Base-by-base conservation (phyloP, 495 filamentous ascomycete species). In the Aspergillus biplanus region DNA sequence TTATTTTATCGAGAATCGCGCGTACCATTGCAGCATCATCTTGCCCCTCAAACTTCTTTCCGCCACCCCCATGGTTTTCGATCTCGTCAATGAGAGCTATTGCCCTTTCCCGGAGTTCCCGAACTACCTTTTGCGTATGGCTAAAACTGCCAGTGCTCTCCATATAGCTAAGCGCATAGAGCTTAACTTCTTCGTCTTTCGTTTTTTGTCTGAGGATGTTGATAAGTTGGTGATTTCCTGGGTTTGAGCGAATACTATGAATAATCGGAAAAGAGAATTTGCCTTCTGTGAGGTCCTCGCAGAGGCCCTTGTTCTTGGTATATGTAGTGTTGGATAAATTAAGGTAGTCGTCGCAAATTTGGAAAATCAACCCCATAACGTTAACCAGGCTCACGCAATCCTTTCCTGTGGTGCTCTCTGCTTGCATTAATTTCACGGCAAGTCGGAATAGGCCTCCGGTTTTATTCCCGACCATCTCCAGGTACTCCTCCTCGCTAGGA, bases 191-290 rank as follows among this genome's bases (percentile, higher is more conserved):
- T 21, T 91, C 88, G 67, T 96, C 90, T 33, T 78, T 84, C 0
- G 94, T 92, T 74, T 90, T 92, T 73, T 98, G 95, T 75, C 91
- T 90, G 21, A 99, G 79, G 50, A 98, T 98, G 67, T 95, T 97
- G 63, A 97, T 80, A 50, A 99, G 83, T 71, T 94, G 90, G 33
- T 89, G 84, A 70, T 97, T 93, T 8, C 76, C 76, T 5, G 91
- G 90, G 72, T 93, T 85, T 35, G 88, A 80, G 65, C 93, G 90
- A 65, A 99, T 96, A 72, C 90, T 89, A 76, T 99, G 94, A 63
- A 99, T 97, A 67, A 99, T 90, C 6, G 94, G 94, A 71, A 96
- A 98, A 32, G 90, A 93, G 80, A 98, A 99, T 83, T 99, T 99
- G 47, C 95, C 95, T 79, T 99, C 95, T 0, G 94, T 97, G 64